Percentiles rank a stretch among this genome's conserved stretches.
Conservation (phyloP, 805 yeast species). For the Kurtzmaniella cleridarum region DNA sequence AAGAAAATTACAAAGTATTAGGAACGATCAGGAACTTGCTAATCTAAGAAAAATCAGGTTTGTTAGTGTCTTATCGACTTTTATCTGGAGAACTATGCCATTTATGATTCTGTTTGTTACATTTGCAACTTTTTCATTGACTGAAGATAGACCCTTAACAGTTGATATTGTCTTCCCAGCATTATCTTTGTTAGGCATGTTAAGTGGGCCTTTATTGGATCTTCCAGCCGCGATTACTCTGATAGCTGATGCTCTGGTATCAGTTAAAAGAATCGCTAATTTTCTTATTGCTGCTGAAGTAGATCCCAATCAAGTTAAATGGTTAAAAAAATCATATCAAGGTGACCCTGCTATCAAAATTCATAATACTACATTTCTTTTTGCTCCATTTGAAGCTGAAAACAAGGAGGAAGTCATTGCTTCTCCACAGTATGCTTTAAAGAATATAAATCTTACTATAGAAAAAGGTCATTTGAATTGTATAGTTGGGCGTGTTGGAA, state of each 20-base stretch:
- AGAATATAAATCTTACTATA: conserved; percentile 44
- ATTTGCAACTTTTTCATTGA: conserved; percentile 48
- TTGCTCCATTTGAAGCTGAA: conserved; percentile 28
- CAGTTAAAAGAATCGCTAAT: conserved; percentile 47
- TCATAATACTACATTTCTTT: conserved; percentile 48
- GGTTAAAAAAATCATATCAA: conserved; percentile 13
- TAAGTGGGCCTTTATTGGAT: conserved; percentile 53
- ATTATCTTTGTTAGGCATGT: conserved; percentile 51
- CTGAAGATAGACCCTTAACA: conserved; percentile 46
- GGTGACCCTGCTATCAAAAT: conserved; percentile 37
- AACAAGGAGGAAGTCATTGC: conserved; percentile 29
- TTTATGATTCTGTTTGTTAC: conserved; percentile 59
- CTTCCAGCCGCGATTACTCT: conserved; percentile 55
- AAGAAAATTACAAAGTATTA: conserved; percentile 42
- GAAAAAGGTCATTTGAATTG: conserved; percentile 52
- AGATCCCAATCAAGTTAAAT: conserved; percentile 26
- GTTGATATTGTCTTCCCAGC: conserved; percentile 71
- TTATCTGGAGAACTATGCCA: conserved; percentile 63
- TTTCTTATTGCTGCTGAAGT: conserved; percentile 45
- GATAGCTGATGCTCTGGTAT: conserved; percentile 54
- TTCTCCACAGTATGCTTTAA: conserved; percentile 30
- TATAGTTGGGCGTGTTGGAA: conserved; percentile 62
- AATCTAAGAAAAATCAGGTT: conserved; percentile 43
- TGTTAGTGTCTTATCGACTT: conserved; percentile 37
- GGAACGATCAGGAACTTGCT: conserved; percentile 54